Evolutionary conservation across 2,329 filamentous ascomycete species (phyloP), one percentile per base, ranked within the genome.

Genomic region (Scedosporium boydii): DNA sequence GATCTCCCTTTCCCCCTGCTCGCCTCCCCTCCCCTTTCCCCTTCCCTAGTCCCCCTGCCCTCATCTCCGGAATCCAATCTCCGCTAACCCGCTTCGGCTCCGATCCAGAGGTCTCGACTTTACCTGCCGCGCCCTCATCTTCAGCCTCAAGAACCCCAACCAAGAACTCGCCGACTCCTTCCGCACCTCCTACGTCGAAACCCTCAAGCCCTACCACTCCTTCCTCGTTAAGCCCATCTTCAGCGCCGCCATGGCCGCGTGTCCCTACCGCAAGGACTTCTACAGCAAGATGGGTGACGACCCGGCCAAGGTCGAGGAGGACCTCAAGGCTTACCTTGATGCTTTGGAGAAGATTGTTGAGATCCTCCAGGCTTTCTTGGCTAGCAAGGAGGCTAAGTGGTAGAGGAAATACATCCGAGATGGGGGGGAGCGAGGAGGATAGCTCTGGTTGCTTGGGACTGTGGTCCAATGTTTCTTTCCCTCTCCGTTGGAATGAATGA

Each of bases 141-240:
- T 87, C 74, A 96, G 96, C 79, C 70, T 92, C 67, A 76, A 82
- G 70, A 86, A 88, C 71, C 71, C 84, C 61, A 68, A 74, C 67
- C 84, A 91, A 72, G 92, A 97, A 77, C 89, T 99, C 65, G 82
- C 89, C 64, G 82, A 85, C 68, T 96, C 92, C 58, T 99, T 99
- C 88, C 87, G 90, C 70, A 78, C 80, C 63, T 90, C 93, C 68
- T 99, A 99, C 78, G 84, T 83, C 73, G 81, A 80, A 69, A 97
- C 93, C 59, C 88, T 99, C 70, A 96, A 96, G 80, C 90, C 89
- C 27, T 87, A 96, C 80, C 95, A 99, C 82, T 86, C 82, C 72
- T 92, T 96, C 76, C 70, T 97, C 66, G 80, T 97, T 70, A 96
- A 96, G 83, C 91, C 91, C 65, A 82, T 97, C 72, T 98, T 98